Evolutionary conservation across 192 early-diverging fungal species (phyloP).

Genomic region (Backusella macrospora): DNA sequence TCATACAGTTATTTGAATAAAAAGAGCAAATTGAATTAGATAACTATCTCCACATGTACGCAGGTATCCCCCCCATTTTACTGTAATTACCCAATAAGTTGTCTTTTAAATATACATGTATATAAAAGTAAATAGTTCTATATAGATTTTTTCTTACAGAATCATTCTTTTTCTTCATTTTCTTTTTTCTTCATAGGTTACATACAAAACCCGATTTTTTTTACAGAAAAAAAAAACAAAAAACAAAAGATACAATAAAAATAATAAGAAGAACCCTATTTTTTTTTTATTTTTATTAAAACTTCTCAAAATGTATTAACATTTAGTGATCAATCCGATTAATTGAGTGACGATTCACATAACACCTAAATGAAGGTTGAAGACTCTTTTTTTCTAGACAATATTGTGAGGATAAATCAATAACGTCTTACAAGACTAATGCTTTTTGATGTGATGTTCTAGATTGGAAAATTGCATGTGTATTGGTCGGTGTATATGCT

Average conservation of each 20-base stretch:
- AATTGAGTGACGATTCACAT: neutral
- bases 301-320: neutral
- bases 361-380: neutral
- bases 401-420: too few relatives aligned
- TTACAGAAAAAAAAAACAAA: neutral
- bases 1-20: neutral
- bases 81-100: neutral
- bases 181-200: neutral
- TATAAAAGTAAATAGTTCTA: neutral
- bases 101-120: neutral
- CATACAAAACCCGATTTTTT: neutral
- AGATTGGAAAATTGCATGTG: too few relatives aligned
- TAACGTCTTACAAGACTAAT: too few relatives aligned
- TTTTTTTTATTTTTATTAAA: too few relatives aligned
- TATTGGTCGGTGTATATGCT: too few relatives aligned
- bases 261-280: neutral
- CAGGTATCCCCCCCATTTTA: neutral
- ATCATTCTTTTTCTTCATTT: neutral
- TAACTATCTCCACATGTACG: constrained; percentile 2
- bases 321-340: neutral
- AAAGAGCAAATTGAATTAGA: constrained; percentile 7
- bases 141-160: neutral
- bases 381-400: neutral
- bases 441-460: too few relatives aligned
- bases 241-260: neutral